Base-by-base conservation (phyloP, 2,329 filamentous ascomycete species). In the Pseudocercospora ulei region DNA sequence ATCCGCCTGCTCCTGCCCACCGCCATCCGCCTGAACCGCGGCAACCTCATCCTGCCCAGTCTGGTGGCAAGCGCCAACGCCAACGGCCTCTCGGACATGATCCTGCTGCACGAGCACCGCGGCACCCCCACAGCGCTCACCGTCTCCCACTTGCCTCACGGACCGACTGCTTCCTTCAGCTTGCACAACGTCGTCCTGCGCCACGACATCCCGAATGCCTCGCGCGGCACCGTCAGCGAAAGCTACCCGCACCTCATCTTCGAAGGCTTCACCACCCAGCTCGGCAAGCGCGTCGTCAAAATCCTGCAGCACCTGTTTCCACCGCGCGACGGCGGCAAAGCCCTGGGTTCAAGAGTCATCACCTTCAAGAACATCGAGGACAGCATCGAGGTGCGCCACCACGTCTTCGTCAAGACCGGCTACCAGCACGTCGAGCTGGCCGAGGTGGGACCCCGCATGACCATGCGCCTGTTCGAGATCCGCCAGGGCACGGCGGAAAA, bases 401-500 rank as follows among this genome's bases (percentile, higher is more conserved):
- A 86, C 60, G 87, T 98, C 2, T 98, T 95, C 58, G 88, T 98
- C 11, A 80, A 83, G 60, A 96, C 90, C 0, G 81, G 83, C 1
- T 90, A 88, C 57, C 79, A 93, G 57, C 83, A 80, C 42, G 84
- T 96, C 2, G 86, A 93, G 62, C 65, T 94, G 53, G 80, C 82
- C 8, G 86, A 94, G 61, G 85, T 93, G 35, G 86, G 88, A 0
- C 90, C 90, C 1, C 73, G 90, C 41, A 94, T 96, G 84, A 94
- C 86, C n/a, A 90, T 96, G 85, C 73, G 85, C 51, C 68, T 86
- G 37, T 98, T 96, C 58, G 85, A 96, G 66, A 94, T 98, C 46
- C 73, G 87, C 30, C 80, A 80, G 37, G 88, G 90, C 9, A 93
- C 88, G 3, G 67, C 95, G 44, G 90, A 96, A 59, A 93, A 87